These are phyloP conservation scores for Starmerella geochares DNA, from an alignment of 805 yeast genomes.

Conservation along the genomic window DNA sequence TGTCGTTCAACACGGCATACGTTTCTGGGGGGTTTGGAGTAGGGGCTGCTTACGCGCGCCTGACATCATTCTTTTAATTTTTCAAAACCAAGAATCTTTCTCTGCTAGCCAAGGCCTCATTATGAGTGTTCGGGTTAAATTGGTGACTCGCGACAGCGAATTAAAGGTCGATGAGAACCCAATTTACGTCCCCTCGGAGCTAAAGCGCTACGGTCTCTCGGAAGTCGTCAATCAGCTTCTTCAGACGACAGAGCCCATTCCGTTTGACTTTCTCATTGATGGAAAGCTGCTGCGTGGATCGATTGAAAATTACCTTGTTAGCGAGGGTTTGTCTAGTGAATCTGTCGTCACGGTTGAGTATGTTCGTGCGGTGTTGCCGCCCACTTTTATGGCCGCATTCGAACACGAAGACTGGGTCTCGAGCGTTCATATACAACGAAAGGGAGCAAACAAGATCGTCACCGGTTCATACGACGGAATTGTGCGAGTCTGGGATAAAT, in stretches of 20 bases:
- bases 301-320: conserved; percentile 64
- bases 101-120: not conserved
- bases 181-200: conserved; percentile 70
- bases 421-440: conserved; percentile 44
- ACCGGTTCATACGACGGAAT: conserved; percentile 93
- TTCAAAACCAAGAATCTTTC: not conserved
- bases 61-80: conserved; percentile 5
- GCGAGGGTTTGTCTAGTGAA: conserved; percentile 74
- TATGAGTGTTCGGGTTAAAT: conserved; percentile 39
- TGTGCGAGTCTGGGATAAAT: conserved; percentile 75
- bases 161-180: conserved; percentile 72
- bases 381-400: conserved; percentile 79
- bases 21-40: not conserved
- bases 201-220: conserved; percentile 84
- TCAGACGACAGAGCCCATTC: conserved; percentile 50
- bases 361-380: conserved; percentile 86
- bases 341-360: conserved; percentile 72
- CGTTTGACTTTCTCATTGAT: conserved; percentile 85
- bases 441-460: conserved; percentile 46
- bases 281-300: conserved; percentile 72
- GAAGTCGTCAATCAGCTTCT: conserved; percentile 90
- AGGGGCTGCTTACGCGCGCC: not conserved
- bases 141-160: conserved; percentile 68
- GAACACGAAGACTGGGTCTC: conserved; percentile 95
- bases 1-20: not conserved